Conservation (phyloP, 2,329 filamentous ascomycete species). For the Aspergillus quadricinctus region DNA sequence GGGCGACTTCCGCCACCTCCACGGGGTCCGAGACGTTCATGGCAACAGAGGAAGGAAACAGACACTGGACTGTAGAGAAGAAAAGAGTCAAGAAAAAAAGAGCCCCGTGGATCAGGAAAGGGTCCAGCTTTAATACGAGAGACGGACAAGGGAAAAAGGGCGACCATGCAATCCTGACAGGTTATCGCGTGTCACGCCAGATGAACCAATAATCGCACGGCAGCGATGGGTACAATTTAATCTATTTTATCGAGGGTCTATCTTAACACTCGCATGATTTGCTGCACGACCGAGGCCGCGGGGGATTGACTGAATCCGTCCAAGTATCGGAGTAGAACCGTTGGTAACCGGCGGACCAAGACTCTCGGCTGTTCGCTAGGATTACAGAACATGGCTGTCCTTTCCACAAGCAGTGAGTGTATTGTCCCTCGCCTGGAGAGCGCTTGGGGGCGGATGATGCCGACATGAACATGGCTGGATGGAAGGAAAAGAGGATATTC, state of each 20-base stretch:
- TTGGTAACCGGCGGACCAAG: constrained; percentile 8
- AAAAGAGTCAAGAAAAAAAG: not conserved
- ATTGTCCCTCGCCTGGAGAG: too few species aligned
- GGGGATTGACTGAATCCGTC: not conserved
- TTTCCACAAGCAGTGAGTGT: not conserved
- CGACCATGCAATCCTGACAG: not conserved
- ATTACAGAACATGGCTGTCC: not conserved
- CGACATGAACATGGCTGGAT: not conserved
- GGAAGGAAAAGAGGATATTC: not conserved
- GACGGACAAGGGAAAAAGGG: not conserved
- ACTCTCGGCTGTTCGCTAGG: constrained; percentile 5
- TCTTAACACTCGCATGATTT: not conserved
- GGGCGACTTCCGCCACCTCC: constrained; percentile 22
- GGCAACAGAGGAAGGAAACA: not conserved
- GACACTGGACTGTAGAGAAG: not conserved
- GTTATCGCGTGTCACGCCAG: constrained; percentile 5
- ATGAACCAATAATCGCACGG: not conserved
- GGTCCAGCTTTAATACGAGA: constrained; percentile 1
- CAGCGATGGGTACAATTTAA: constrained; percentile 5
- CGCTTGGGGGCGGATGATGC: not conserved
- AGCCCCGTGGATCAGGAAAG: not conserved
- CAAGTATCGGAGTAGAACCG: constrained; percentile 3
- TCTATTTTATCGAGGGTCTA: not conserved
- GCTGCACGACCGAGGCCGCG: not conserved
- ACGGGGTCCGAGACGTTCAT: constrained; percentile 26